phyloP scores from a whole-genome alignment of 371 early-diverging fungal species.

The Sporodiniella umbellata region DNA sequence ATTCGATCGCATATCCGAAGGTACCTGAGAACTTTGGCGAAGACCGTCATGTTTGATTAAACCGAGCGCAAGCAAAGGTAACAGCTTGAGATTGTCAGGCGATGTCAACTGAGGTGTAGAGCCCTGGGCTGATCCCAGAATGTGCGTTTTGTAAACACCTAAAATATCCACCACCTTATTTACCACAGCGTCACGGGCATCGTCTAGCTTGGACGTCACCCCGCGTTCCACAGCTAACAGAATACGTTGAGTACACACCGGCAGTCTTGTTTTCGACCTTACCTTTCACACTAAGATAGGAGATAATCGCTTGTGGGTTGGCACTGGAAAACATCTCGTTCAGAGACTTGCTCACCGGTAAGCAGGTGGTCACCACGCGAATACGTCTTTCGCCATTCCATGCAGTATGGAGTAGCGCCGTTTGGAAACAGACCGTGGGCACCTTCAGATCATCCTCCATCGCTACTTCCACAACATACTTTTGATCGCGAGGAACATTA shows the following conservation, averaged over 20 bases:
- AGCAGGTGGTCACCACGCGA: slow-evolving; percentile 88
- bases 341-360: slow-evolving; percentile 83
- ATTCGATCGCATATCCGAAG: slow-evolving; percentile 66
- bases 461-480: slow-evolving; percentile 87
- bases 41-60: slow-evolving; percentile 74
- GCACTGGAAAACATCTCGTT: slow-evolving; percentile 80
- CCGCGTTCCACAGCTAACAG: slow-evolving; percentile 72
- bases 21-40: slow-evolving; percentile 68
- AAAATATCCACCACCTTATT: slow-evolving; percentile 87
- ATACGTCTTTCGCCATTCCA: slow-evolving; percentile 88
- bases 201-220: slow-evolving; percentile 85
- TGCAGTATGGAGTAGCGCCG: slow-evolving; percentile 92
- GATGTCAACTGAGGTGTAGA: slow-evolving; percentile 81
- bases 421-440: slow-evolving; percentile 91
- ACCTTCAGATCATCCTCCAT: slow-evolving; percentile 83
- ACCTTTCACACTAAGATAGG: slow-evolving; percentile 79
- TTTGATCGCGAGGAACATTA: slow-evolving; percentile 92
- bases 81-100: slow-evolving; percentile 79
- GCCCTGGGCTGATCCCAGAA: slow-evolving; percentile 67
- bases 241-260: no score
- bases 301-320: slow-evolving; percentile 83
- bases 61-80: slow-evolving; percentile 84
- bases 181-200: slow-evolving; percentile 91
- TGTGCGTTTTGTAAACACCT: slow-evolving; percentile 80
- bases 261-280: background rate